A percentile compares a stretch with the other conserved stretches of the same genome.
Evolutionary conservation across 2,329 filamentous ascomycete genomes (phyloP).

Genomic region (Exophiala sp.): DNA sequence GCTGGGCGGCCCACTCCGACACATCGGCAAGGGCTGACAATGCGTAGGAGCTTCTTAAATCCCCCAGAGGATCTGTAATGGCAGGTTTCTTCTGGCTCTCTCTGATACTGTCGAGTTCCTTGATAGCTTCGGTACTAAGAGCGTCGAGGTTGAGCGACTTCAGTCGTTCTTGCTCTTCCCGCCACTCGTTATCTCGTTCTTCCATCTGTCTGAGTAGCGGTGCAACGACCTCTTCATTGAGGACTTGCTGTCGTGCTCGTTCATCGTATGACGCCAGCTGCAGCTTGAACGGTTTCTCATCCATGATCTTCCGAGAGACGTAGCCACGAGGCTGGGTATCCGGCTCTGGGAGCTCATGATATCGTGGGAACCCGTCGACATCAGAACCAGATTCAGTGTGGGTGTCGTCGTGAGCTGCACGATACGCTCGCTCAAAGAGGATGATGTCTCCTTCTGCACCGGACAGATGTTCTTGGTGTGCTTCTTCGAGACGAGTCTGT

Average conservation of each 20-base stretch:
- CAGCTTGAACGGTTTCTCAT: slow-evolving; percentile 27
- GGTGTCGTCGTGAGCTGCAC: slow-evolving; percentile 40
- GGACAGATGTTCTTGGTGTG: slow-evolving; percentile 34
- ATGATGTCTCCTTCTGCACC: slow-evolving; percentile 41
- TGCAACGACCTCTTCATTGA: slow-evolving; percentile 27
- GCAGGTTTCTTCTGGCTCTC: slow-evolving; percentile 16
- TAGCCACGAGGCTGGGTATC: slow-evolving; percentile 25
- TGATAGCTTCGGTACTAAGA: slow-evolving; percentile 20
- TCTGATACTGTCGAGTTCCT: slow-evolving; percentile 20
- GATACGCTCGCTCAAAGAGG: slow-evolving; percentile 38
- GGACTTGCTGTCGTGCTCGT: slow-evolving; percentile 24
- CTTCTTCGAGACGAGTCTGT: slow-evolving; percentile 30
- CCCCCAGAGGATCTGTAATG: neutral
- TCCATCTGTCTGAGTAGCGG: slow-evolving; percentile 24
- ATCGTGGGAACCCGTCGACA: slow-evolving; percentile 30
- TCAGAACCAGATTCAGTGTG: slow-evolving; percentile 38
- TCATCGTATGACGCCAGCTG: slow-evolving; percentile 24
- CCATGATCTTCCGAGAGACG: slow-evolving; percentile 23
- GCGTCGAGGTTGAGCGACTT: slow-evolving; percentile 20
- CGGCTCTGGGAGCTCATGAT: slow-evolving; percentile 26
- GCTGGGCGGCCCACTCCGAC: slow-evolving; percentile 19
- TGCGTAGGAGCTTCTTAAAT: slow-evolving; percentile 16
- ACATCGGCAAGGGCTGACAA: slow-evolving; percentile 28
- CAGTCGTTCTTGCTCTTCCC: slow-evolving; percentile 9
- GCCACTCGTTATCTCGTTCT: slow-evolving; percentile 18